These are phyloP conservation scores for Salvia rosmarinus DNA, from an alignment of 257 asterid genomes.

Conservation along the genomic window DNA sequence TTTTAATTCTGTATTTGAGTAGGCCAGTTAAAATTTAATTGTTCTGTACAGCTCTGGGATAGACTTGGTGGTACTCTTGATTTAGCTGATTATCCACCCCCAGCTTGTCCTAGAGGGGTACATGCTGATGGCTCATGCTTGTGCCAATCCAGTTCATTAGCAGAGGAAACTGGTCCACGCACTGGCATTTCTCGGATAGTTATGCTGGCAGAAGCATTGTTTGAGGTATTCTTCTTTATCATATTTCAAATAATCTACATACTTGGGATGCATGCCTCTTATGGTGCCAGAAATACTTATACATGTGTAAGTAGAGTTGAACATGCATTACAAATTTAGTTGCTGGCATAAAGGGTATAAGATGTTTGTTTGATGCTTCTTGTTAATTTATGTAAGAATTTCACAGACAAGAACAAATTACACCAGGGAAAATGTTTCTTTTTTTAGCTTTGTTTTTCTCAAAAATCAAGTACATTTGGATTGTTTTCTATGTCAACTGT, in stretches of 20 bases:
- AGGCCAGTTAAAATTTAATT: slow-evolving; percentile 3
- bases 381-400: slow-evolving; percentile 19
- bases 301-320: slow-evolving; percentile 1
- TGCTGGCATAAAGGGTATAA: not conserved
- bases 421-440: not conserved
- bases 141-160: slow-evolving; percentile 63
- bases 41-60: slow-evolving; percentile 66
- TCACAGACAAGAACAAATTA: slow-evolving; percentile 7
- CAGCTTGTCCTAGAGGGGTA: slow-evolving; percentile 72
- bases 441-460: not conserved
- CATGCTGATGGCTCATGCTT: slow-evolving; percentile 79
- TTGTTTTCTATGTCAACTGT: not conserved
- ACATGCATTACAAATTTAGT: slow-evolving; percentile 1
- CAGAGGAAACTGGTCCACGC: slow-evolving; percentile 64
- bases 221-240: slow-evolving; percentile 65
- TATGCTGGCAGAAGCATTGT: slow-evolving; percentile 94
- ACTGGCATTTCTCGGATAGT: slow-evolving; percentile 86
- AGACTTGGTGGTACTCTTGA: slow-evolving; percentile 59
- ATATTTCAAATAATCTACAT: slow-evolving; percentile 11
- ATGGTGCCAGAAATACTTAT: slow-evolving; percentile 12
- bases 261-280: slow-evolving; percentile 15
- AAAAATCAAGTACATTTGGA: slow-evolving; percentile 13
- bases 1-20: slow-evolving; percentile 4
- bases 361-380: not conserved
- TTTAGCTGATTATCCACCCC: slow-evolving; percentile 47